phyloP scores from a whole-genome alignment of 2,329 filamentous ascomycete genomes.

The Penicillium sp. region DNA sequence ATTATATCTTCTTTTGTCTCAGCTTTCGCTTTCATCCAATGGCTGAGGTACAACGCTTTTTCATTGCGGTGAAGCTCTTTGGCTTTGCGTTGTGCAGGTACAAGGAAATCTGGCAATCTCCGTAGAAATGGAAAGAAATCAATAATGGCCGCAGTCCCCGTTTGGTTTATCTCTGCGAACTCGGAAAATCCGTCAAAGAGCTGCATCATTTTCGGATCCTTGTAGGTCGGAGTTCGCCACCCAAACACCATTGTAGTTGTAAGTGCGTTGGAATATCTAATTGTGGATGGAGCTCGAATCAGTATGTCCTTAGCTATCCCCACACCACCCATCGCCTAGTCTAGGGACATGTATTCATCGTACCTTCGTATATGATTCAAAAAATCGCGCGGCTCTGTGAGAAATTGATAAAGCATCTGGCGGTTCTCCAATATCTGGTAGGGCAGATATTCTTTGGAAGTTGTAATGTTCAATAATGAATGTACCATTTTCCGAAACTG shows the following conservation, averaged over 20 bases:
- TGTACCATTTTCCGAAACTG: slow-evolving; percentile 45
- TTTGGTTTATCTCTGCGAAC: slow-evolving; percentile 49
- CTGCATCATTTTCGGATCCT: slow-evolving; percentile 49
- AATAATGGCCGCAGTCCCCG: slow-evolving; percentile 48
- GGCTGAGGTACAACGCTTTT: slow-evolving; percentile 45
- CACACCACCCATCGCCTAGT: no score
- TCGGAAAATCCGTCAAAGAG: slow-evolving; percentile 49
- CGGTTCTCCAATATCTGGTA: slow-evolving; percentile 63
- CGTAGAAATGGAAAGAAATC: slow-evolving; percentile 54
- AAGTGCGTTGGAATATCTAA: slow-evolving; percentile 51
- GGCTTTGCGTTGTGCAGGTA: slow-evolving; percentile 44
- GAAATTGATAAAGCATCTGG: slow-evolving; percentile 54
- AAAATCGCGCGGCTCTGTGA: slow-evolving; percentile 34
- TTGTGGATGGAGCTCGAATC: neutral
- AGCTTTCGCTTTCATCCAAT: slow-evolving; percentile 49
- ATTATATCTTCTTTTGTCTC: slow-evolving; percentile 33
- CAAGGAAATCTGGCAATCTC: slow-evolving; percentile 47
- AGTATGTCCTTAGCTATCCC: no score
- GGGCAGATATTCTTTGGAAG: slow-evolving; percentile 55
- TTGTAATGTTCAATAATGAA: slow-evolving; percentile 52
- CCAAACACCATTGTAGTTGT: slow-evolving; percentile 58
- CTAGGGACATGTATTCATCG: no score
- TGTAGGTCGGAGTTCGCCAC: slow-evolving; percentile 46
- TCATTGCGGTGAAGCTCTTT: slow-evolving; percentile 51
- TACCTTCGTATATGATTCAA: slow-evolving; percentile 49